Evolutionary conservation across 148 eudicot genomes (phyloP), one percentile per base, ranked within the genome.

Genomic region (Pharnaceum exiguum): DNA sequence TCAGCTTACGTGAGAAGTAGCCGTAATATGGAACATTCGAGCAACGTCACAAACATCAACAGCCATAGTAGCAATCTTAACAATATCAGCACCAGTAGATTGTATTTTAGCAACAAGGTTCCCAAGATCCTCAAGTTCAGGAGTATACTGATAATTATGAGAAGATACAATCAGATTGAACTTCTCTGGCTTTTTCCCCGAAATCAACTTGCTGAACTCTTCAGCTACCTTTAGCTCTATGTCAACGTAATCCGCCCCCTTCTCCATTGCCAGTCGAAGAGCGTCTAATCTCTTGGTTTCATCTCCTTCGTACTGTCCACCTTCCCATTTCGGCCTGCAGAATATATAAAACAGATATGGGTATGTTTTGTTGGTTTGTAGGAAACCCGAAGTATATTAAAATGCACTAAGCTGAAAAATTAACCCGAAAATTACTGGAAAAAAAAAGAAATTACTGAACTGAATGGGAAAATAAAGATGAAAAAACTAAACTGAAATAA

Each of bases 31-130:
- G 68, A 70, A 70, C 50, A 70, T 37, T 5, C 74, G 51, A 12
- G 63, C 57, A 3, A 70, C 74, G 32, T 70, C 74, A 29, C 68
- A 62, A 11, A 70, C 49, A 44, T 70, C 68, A 6, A 50, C 40
- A 1, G 74, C 74, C 31, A 68, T 70, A 36, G 74, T 70, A 10
- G 57, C 74, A 55, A 70, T 62, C 46, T 62, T 70, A 29, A 78
- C 62, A 42, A 77, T 46, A 58, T 83, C 89, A 13, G 82, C 82
- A 15, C 81, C 82, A 5, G 78, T 77, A 39, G 78, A 68, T 83
- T 83, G 82, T 28, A 72, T 54, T 21, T 50, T 66, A 9, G 66
- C 76, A 23, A 77, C 57, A 19, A 79, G 64, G 29, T 75, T 64
- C 31, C 82, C 77, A 36, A 83, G 70, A 44, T 71, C 68, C 49